A percentile compares a stretch with the other conserved stretches of the same genome.
phyloP scores from a whole-genome alignment of 2,329 filamentous ascomycete genomes.

The Trichothecium sympodiale region DNA sequence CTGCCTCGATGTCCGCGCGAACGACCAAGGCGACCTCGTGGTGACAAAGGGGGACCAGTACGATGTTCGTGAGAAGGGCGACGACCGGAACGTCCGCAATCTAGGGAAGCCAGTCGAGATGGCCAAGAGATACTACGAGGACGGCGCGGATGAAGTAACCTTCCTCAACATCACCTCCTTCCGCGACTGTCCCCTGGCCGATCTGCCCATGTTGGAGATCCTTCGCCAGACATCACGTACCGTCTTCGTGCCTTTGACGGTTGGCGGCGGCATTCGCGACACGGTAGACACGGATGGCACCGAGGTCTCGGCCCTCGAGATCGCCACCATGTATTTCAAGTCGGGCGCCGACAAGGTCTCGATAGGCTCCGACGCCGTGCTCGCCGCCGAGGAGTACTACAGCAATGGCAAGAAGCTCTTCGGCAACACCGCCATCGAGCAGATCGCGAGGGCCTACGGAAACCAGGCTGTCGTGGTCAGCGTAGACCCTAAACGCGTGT shows the following conservation, averaged over 20 bases:
- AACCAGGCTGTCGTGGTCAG: conserved; percentile 95
- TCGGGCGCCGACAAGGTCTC: conserved; percentile 95
- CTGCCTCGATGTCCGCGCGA: conserved; percentile 88
- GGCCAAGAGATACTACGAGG: conserved; percentile 87
- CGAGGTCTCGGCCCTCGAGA: conserved; percentile 77
- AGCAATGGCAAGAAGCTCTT: conserved; percentile 54
- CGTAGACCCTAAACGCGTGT: conserved; percentile 86
- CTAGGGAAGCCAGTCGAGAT: conserved; percentile 95
- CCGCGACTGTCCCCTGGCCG: conserved; percentile 84
- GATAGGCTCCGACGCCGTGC: conserved; percentile 89
- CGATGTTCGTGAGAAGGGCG: conserved; percentile 83
- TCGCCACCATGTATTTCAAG: conserved; percentile 95
- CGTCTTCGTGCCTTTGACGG: conserved; percentile 91
- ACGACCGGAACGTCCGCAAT: conserved; percentile 63
- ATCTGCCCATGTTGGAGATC: conserved; percentile 93
- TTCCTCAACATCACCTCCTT: conserved; percentile 99
- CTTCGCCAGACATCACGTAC: conserved; percentile 75
- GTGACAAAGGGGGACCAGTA: conserved; percentile 99
- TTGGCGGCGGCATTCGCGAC: conserved; percentile 91
- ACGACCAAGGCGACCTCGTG: conserved; percentile 88
- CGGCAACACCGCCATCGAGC: conserved; percentile 86
- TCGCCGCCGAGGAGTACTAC: conserved; percentile 87
- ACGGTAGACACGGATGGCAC: conserved; percentile 82
- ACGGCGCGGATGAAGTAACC: conserved; percentile 92
- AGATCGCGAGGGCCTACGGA: conserved; percentile 86